These are phyloP conservation scores for Rutidosis leptorrhynchoides DNA, from an alignment of 129 eudicot genomes.

Conservation along the genomic window DNA sequence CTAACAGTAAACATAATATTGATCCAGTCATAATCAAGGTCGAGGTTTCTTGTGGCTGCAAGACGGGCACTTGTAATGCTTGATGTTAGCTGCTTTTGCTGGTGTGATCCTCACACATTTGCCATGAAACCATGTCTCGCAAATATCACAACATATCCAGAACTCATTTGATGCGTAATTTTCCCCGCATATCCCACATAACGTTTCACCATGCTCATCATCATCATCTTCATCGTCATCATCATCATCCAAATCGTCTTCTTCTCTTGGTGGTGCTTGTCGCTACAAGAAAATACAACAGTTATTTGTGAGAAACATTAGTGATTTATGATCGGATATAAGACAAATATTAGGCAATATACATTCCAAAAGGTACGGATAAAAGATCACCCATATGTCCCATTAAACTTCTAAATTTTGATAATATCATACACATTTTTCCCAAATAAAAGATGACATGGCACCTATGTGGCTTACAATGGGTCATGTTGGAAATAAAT, in stretches of 20 bases:
- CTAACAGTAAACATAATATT: background rate
- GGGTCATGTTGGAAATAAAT: no score
- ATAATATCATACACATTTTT: no score
- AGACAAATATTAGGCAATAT: background rate
- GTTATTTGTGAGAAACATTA: no score
- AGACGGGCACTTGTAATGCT: constrained; percentile 49
- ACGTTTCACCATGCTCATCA: constrained; percentile 58
- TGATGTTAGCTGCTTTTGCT: constrained; percentile 45
- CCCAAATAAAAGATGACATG: no score
- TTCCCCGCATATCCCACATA: constrained; percentile 68
- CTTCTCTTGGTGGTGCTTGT: constrained; percentile 14
- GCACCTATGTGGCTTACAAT: no score
- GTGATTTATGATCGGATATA: background rate
- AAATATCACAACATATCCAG: constrained; percentile 82
- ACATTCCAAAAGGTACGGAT: background rate
- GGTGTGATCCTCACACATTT: constrained; percentile 60
- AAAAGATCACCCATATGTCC: background rate
- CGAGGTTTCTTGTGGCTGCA: constrained; percentile 44
- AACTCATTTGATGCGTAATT: constrained; percentile 63
- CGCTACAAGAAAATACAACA: constrained; percentile 21
- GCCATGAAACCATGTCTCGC: constrained; percentile 83
- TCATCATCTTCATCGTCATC: constrained; percentile 65
- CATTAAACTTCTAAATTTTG: background rate
- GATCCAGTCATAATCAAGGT: constrained; percentile 30
- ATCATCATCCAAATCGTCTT: constrained; percentile 30